Conservation (phyloP, 139 green algal genomes). For the Tetratostichococcus sp. region DNA sequence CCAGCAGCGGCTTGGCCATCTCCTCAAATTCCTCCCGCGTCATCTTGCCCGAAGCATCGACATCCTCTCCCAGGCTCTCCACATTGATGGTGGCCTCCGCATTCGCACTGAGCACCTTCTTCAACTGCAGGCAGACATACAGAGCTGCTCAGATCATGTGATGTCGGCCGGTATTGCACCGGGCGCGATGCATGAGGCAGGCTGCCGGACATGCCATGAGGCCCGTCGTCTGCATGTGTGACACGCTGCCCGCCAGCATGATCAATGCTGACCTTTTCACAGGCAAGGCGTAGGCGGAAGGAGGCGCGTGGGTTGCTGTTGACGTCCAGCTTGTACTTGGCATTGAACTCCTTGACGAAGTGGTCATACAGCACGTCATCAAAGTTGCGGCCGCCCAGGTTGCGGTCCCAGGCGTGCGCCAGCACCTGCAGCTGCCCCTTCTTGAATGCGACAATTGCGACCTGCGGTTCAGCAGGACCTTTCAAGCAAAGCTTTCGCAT, state of each 20-base stretch:
- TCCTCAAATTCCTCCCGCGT: slow-evolving; percentile 87
- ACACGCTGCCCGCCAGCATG: no score
- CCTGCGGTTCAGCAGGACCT: slow-evolving; percentile 45
- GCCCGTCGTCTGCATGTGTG: no score
- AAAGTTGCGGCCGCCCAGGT: slow-evolving; percentile 87
- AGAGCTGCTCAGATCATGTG: not conserved
- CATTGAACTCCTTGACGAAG: slow-evolving; percentile 83
- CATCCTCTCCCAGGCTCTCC: slow-evolving; percentile 95
- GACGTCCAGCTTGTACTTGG: slow-evolving; percentile 85
- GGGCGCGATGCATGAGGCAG: no score
- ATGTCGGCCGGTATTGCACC: no score
- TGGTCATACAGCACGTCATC: slow-evolving; percentile 92
- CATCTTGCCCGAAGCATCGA: slow-evolving; percentile 70
- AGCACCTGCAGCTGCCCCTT: slow-evolving; percentile 84
- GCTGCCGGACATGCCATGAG: no score
- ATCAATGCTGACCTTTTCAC: slow-evolving; percentile 88
- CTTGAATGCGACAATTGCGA: slow-evolving; percentile 88
- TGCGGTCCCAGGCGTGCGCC: slow-evolving; percentile 85
- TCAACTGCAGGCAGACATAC: slow-evolving; percentile 41
- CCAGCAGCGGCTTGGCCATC: slow-evolving; percentile 58
- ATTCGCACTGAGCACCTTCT: slow-evolving; percentile 94
- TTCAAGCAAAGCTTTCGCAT: no score
- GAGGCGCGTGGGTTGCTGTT: slow-evolving; percentile 66
- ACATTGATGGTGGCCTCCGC: slow-evolving; percentile 80
- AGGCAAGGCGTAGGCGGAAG: slow-evolving; percentile 79